Percentiles rank a stretch among this genome's conserved stretches.
These are phyloP conservation scores for Fusarium secorum DNA, from an alignment of 2,329 filamentous ascomycete genomes.

Conservation along the genomic window DNA sequence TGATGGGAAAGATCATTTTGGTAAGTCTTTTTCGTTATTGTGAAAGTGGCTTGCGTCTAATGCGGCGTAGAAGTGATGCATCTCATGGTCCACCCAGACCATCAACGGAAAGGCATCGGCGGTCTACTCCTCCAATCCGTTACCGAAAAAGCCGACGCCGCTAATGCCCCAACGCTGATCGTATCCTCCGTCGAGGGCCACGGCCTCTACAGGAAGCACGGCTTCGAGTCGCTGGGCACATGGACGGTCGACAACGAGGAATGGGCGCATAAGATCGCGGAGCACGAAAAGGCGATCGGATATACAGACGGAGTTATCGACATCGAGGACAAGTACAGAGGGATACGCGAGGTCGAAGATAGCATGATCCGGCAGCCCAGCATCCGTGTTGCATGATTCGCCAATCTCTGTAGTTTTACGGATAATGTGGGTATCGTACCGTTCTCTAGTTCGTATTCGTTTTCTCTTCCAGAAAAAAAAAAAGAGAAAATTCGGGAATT, in stretches of 20 bases:
- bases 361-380: conserved; percentile 35
- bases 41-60: neutral
- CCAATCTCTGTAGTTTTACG: neutral
- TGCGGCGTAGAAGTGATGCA: conserved; percentile 29
- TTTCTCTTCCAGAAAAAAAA: conserved; percentile 13
- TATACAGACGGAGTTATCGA: conserved; percentile 13
- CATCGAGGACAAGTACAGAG: conserved; percentile 16
- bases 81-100: conserved; percentile 36
- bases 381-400: conserved; percentile 25
- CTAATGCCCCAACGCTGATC: conserved; percentile 9
- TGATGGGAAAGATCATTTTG: conserved; percentile 24
- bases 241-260: conserved; percentile 32
- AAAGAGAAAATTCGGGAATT: conserved; percentile 13
- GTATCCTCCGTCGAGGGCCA: conserved; percentile 30
- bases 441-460: conserved; percentile 37
- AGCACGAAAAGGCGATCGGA: conserved; percentile 13
- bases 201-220: conserved; percentile 24
- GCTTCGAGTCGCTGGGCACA: conserved; percentile 24
- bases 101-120: conserved; percentile 37
- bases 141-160: conserved; percentile 28
- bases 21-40: neutral
- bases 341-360: conserved; percentile 32
- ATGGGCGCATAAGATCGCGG: conserved; percentile 31
- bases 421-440: neutral
- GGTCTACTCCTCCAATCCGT: conserved; percentile 18